Percentiles rank a stretch among this genome's conserved stretches.
Evolutionary conservation across 148 eudicot species (phyloP).

Genomic region (Pouteria glomerata): DNA sequence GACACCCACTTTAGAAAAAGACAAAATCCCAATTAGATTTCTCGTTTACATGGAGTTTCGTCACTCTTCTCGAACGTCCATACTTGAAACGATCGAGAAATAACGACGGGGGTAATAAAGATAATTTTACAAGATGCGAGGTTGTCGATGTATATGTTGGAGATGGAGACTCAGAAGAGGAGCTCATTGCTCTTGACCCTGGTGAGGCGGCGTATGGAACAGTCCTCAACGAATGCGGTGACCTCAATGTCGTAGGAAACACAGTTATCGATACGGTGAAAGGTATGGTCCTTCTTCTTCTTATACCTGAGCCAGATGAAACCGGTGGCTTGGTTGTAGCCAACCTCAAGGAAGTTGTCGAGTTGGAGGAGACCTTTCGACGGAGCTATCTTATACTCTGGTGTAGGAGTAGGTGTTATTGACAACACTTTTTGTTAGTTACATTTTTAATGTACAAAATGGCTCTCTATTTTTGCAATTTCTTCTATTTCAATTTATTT

Average conservation of each 20-base stretch:
- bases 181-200: conserved; percentile 70
- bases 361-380: conserved; percentile 59
- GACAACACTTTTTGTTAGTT: too few relatives aligned
- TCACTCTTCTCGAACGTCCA: conserved; percentile 44
- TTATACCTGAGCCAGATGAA: conserved; percentile 64
- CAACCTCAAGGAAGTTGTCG: conserved; percentile 43
- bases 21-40: too few relatives aligned
- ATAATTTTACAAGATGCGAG: conserved; percentile 44
- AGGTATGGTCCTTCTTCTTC: conserved; percentile 37
- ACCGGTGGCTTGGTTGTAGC: conserved; percentile 44
- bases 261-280: conserved; percentile 25
- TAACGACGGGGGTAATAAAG: conserved; percentile 51
- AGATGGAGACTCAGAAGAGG: conserved; percentile 45
- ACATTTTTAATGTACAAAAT: too few relatives aligned
- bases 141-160: conserved; percentile 48
- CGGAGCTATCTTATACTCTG: conserved; percentile 33
- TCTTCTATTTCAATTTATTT: too few relatives aligned
- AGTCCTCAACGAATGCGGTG: conserved; percentile 56
- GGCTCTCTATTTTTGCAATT: too few relatives aligned
- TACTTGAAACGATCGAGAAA: conserved; percentile 41
- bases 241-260: conserved; percentile 51
- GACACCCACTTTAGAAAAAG: too few relatives aligned
- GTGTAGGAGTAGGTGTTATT: too few relatives aligned
- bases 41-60: too few relatives aligned
- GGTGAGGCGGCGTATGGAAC: conserved; percentile 43